Evolutionary conservation across 2,329 filamentous ascomycete species (phyloP).

Genomic region (Alternaria triticimaculans): DNA sequence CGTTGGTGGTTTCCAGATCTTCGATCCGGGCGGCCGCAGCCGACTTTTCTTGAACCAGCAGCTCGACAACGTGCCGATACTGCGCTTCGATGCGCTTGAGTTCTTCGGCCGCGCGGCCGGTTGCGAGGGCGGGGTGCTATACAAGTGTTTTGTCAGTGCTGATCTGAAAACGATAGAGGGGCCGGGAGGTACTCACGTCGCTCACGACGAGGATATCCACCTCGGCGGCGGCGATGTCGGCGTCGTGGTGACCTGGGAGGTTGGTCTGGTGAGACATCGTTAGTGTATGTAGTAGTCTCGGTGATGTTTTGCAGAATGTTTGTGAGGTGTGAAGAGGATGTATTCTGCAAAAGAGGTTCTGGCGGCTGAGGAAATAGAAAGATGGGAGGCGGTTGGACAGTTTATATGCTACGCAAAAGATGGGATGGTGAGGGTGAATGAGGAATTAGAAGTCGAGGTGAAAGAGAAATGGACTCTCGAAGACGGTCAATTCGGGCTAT

Average conservation of each 20-base stretch:
- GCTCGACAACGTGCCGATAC: neutral
- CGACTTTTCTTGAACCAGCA: neutral
- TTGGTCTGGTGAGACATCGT: neutral
- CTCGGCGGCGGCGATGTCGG: neutral
- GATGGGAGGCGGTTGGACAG: neutral
- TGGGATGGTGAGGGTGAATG: neutral
- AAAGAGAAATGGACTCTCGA: neutral
- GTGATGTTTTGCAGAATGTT: neutral
- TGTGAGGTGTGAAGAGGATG: neutral
- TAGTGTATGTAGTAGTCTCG: neutral
- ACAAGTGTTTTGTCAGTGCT: neutral
- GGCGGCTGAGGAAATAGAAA: neutral
- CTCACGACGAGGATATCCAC: too few relatives aligned
- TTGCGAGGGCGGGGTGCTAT: neutral
- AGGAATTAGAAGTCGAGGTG: neutral
- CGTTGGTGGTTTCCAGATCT: neutral
- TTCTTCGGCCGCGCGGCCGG: neutral
- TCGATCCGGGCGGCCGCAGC: neutral
- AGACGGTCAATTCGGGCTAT: neutral
- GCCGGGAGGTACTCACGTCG: neutral
- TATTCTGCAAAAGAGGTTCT: neutral
- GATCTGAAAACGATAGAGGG: neutral
- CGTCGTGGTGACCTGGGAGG: neutral
- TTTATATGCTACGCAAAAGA: neutral
- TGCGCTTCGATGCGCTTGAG: neutral